A percentile compares a stretch with the other conserved stretches of the same genome.
Evolutionary conservation across 805 yeast species (phyloP).

Genomic region (Zygosaccharomyces bisporus): DNA sequence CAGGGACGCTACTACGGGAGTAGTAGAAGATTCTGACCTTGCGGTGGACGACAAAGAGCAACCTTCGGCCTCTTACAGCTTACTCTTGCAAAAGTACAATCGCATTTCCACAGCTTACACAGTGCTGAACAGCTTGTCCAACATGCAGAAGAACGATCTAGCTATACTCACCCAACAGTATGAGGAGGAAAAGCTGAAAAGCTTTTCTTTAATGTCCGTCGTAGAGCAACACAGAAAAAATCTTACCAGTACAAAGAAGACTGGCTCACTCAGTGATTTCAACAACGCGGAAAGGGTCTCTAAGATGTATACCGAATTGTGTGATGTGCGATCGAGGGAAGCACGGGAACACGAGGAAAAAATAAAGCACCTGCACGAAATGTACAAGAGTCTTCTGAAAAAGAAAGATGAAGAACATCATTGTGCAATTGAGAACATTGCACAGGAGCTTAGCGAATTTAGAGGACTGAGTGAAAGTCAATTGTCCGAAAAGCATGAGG

Average conservation of each 20-base stretch:
- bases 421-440: constrained; percentile 1
- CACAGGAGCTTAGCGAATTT: constrained; percentile 3
- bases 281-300: not conserved
- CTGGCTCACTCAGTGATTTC: not conserved
- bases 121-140: constrained; percentile 3
- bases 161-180: constrained; percentile 5
- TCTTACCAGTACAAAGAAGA: not conserved
- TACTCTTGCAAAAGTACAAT: not conserved
- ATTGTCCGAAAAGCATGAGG: not conserved
- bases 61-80: not conserved
- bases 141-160: constrained; percentile 10
- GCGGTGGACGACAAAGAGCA: not conserved
- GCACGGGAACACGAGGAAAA: not conserved
- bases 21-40: not conserved
- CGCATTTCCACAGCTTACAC: constrained; percentile 3
- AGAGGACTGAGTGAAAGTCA: not conserved
- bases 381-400: constrained; percentile 5
- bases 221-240: constrained; percentile 4
- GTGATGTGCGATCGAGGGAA: constrained; percentile 3
- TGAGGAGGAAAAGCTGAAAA: constrained; percentile 12
- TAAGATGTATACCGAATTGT: constrained; percentile 1
- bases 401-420: constrained; percentile 9
- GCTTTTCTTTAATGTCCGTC: constrained; percentile 2
- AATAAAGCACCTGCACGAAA: constrained; percentile 5
- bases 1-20: not conserved